Evolutionary conservation across 306 rosid genomes (phyloP).

Genomic region (Neltuma alba): DNA sequence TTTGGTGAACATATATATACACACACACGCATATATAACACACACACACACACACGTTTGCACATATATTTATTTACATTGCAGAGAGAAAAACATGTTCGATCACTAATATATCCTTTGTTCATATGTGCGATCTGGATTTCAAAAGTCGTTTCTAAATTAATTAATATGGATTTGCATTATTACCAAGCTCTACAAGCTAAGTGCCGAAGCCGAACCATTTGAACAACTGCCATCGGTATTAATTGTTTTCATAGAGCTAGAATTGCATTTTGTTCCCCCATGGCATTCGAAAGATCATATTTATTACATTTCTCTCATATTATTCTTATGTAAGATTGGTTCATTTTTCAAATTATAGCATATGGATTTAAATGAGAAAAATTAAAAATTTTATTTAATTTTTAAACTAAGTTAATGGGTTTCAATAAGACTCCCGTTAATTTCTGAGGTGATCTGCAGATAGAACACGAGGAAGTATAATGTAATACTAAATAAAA

Average conservation of each 20-base stretch:
- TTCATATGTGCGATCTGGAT: background rate
- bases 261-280: no score
- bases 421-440: background rate
- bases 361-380: background rate
- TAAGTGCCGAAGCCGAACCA: no score
- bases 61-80: no score
- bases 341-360: background rate
- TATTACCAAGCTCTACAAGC: background rate
- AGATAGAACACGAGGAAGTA: background rate
- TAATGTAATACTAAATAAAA: no score
- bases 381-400: no score
- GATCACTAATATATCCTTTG: background rate
- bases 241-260: background rate
- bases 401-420: background rate
- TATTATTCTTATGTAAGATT: no score
- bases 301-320: no score
- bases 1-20: slow-evolving; percentile 8
- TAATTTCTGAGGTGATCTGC: background rate
- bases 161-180: background rate
- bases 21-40: background rate
- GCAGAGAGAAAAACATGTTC: no score
- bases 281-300: no score
- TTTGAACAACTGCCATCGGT: background rate
- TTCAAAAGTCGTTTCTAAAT: background rate
- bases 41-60: no score